Conservation (phyloP, 768 basidiomycete genomes). For the Cyathus striatus region DNA sequence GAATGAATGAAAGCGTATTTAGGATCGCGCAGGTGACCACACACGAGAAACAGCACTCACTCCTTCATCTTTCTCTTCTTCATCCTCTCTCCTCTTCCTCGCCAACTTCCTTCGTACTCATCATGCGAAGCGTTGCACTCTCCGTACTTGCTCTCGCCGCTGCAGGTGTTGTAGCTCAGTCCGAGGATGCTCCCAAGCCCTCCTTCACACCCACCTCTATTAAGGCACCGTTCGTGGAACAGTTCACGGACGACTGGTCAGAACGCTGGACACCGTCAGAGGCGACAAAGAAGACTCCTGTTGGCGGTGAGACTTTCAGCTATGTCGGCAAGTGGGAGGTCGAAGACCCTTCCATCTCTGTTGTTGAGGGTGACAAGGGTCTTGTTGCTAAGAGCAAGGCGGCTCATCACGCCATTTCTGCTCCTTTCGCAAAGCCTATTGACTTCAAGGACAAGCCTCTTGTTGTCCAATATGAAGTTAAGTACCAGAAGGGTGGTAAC, state of each 20-base stretch:
- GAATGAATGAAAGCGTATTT: conserved; percentile 25
- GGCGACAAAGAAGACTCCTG: conserved; percentile 97
- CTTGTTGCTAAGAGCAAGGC: conserved; percentile 96
- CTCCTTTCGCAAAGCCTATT: conserved; percentile 74
- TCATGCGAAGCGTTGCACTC: conserved; percentile 87
- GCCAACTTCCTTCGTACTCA: conserved; percentile 62
- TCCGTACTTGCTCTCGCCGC: conserved; percentile 70
- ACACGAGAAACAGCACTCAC: conserved; percentile 20
- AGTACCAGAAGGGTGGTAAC: conserved; percentile 98
- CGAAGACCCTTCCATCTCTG: conserved; percentile 75
- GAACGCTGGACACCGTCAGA: conserved; percentile 95
- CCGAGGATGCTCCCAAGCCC: conserved; percentile 56
- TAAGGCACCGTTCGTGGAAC: conserved; percentile 91
- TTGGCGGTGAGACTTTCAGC: conserved; percentile 92
- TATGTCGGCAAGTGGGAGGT: conserved; percentile 98
- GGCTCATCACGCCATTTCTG: conserved; percentile 97
- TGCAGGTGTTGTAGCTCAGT: conserved; percentile 53
- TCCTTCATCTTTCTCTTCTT: no score
- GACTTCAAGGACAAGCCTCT: conserved; percentile 82
- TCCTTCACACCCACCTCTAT: conserved; percentile 73
- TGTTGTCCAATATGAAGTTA: conserved; percentile 98
- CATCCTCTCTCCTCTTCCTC: conserved; percentile 31
- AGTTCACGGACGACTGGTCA: conserved; percentile 89
- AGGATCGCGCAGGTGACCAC: conserved; percentile 14
- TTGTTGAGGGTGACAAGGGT: conserved; percentile 83